phyloP scores from a whole-genome alignment of 164 flowering plant genomes.

The Stephania japonica region DNA sequence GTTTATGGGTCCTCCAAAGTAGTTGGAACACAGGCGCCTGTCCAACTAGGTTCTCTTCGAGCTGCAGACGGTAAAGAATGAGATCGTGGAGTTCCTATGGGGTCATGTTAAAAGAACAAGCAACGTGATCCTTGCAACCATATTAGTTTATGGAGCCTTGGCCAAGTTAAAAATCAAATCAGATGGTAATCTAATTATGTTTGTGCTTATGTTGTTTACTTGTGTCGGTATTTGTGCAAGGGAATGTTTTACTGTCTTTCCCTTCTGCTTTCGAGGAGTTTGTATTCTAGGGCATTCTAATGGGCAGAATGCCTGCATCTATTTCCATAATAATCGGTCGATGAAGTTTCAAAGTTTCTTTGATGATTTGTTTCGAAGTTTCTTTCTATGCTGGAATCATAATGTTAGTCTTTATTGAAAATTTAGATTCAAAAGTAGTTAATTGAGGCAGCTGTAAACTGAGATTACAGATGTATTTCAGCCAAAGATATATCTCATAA shows the following conservation, averaged over 20 bases:
- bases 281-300: neutral
- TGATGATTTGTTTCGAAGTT: neutral
- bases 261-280: neutral
- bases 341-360: neutral
- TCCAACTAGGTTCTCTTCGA: constrained; percentile 91
- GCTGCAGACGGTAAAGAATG: constrained; percentile 98
- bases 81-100: constrained; percentile 10
- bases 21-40: constrained; percentile 96
- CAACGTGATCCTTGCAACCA: neutral
- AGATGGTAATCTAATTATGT: neutral
- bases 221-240: neutral
- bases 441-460: too few species aligned
- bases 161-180: neutral
- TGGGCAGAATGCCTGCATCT: neutral
- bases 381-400: too few species aligned
- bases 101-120: neutral
- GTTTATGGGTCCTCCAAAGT: constrained; percentile 91
- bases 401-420: too few species aligned
- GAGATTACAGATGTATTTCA: too few species aligned
- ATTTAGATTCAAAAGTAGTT: too few species aligned
- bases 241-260: neutral
- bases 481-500: neutral
- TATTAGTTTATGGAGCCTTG: neutral
- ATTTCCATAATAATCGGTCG: neutral
- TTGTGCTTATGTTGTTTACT: neutral